A percentile compares a stretch with the other conserved stretches of the same genome.
These are phyloP conservation scores for Venustampulla echinocandica DNA, from an alignment of 495 filamentous ascomycete species.

Conservation along the genomic window DNA sequence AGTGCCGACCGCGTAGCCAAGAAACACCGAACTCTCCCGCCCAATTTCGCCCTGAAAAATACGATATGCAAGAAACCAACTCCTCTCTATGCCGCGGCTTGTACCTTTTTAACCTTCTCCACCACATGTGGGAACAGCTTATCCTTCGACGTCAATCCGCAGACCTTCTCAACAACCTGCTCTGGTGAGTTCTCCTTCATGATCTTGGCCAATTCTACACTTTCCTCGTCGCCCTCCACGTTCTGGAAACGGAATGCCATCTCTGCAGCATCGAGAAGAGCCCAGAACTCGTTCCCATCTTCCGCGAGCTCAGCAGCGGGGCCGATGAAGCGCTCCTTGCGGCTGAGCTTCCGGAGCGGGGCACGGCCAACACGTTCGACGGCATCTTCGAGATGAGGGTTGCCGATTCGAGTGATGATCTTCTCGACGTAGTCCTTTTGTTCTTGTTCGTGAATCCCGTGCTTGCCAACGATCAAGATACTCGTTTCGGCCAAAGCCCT, in stretches of 20 bases:
- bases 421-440: slow-evolving; percentile 86
- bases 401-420: slow-evolving; percentile 86
- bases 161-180: slow-evolving; percentile 61
- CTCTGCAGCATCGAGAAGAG: slow-evolving; percentile 67
- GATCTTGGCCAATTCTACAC: slow-evolving; percentile 69
- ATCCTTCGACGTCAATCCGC: slow-evolving; percentile 62
- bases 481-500: slow-evolving; percentile 74
- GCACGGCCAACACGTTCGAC: slow-evolving; percentile 95
- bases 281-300: slow-evolving; percentile 57
- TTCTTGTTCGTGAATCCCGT: slow-evolving; percentile 65
- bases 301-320: slow-evolving; percentile 81
- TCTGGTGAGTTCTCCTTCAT: slow-evolving; percentile 60
- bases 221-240: slow-evolving; percentile 82
- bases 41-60: slow-evolving; percentile 10
- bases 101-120: slow-evolving; percentile 69
- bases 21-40: no score
- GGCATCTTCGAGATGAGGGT: slow-evolving; percentile 86
- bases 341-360: slow-evolving; percentile 81
- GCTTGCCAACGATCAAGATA: slow-evolving; percentile 74
- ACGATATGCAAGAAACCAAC: neutral
- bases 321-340: slow-evolving; percentile 91
- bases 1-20: neutral
- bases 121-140: slow-evolving; percentile 63
- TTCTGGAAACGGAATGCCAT: slow-evolving; percentile 90
- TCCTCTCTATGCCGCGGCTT: slow-evolving; percentile 38